phyloP scores from a whole-genome alignment of 2,329 filamentous ascomycete genomes.

The Dendrostoma leiphaemia region DNA sequence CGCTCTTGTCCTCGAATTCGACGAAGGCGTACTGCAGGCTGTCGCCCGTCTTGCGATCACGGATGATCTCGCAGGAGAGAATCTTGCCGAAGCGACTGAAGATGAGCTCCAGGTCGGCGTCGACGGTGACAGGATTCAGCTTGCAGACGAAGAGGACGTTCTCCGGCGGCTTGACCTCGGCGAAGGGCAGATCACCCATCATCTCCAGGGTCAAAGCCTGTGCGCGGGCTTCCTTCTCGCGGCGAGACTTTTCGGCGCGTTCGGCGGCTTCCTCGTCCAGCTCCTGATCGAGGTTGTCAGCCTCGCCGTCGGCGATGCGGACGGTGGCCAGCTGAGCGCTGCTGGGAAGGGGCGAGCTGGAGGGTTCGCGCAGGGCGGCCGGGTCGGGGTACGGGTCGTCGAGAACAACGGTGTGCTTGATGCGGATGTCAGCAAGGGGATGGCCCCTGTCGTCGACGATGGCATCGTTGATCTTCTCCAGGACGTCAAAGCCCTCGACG shows the following conservation, averaged over 20 bases:
- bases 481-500: conserved; percentile 89
- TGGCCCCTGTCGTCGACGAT: conserved; percentile 84
- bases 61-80: conserved; percentile 91
- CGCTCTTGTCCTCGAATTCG: conserved; percentile 88
- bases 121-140: conserved; percentile 91
- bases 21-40: conserved; percentile 97
- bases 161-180: conserved; percentile 94
- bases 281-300: conserved; percentile 72
- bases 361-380: conserved; percentile 70
- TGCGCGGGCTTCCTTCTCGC: conserved; percentile 87
- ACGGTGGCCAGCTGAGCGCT: conserved; percentile 87
- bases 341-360: conserved; percentile 75
- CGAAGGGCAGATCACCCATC: conserved; percentile 95
- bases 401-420: conserved; percentile 87
- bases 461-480: conserved; percentile 89
- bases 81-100: conserved; percentile 97
- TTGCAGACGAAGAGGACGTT: conserved; percentile 99
- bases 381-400: conserved; percentile 93
- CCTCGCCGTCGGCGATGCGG: conserved; percentile 80
- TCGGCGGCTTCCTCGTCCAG: conserved; percentile 65
- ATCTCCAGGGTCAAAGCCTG: conserved; percentile 95
- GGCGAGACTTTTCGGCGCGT: conserved; percentile 72
- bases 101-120: conserved; percentile 91
- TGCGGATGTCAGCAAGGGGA: conserved; percentile 90
- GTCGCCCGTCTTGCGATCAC: conserved; percentile 90